These are phyloP conservation scores for Camellia lanceoleosa DNA, from an alignment of 148 eudicot species.

Conservation along the genomic window DNA sequence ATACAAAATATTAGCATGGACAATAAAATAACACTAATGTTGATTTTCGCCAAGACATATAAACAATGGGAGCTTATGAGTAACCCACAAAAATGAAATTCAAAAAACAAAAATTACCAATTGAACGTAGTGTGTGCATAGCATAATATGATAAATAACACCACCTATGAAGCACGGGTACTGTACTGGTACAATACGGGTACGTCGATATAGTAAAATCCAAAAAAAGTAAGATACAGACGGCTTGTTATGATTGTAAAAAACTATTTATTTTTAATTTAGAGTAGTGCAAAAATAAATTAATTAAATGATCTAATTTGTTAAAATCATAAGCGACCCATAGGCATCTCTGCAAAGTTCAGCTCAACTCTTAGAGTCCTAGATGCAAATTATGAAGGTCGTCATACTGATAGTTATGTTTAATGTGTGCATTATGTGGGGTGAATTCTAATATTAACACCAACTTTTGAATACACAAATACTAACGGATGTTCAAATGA, in stretches of 20 bases:
- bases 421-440: not conserved
- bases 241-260: too few relatives aligned
- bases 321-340: too few relatives aligned
- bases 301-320: too few relatives aligned
- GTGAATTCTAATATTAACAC: not conserved
- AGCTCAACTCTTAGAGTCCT: too few relatives aligned
- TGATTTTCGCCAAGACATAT: not conserved
- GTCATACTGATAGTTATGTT: not conserved
- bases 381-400: not conserved
- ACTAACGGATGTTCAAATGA: not conserved
- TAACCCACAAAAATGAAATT: not conserved
- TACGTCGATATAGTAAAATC: too few relatives aligned
- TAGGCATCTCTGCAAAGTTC: too few relatives aligned
- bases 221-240: too few relatives aligned
- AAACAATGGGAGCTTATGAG: not conserved
- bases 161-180: not conserved
- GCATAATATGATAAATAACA: not conserved
- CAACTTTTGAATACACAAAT: not conserved
- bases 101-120: not conserved
- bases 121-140: not conserved
- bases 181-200: too few relatives aligned
- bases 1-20: not conserved
- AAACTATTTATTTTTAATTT: too few relatives aligned
- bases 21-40: not conserved
- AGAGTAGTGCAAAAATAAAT: too few relatives aligned